These are phyloP conservation scores for Pseudogymnoascus sp. DNA, from an alignment of 2,329 filamentous ascomycete genomes.

Conservation along the genomic window DNA sequence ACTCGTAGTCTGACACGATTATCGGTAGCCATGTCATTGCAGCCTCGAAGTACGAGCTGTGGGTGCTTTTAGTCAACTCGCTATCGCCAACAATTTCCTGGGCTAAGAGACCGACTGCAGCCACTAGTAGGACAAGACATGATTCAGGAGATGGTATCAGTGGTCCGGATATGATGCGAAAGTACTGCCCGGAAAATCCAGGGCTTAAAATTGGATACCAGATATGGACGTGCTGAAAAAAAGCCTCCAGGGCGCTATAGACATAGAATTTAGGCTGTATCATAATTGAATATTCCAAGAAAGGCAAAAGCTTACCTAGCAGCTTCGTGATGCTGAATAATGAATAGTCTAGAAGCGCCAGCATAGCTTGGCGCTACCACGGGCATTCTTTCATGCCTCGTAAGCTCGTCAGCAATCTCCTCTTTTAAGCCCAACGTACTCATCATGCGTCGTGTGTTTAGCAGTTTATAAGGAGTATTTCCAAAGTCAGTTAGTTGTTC, in stretches of 20 bases:
- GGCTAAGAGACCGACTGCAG: slow-evolving; percentile 20
- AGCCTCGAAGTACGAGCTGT: slow-evolving; percentile 18
- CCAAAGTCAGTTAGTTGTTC: not conserved
- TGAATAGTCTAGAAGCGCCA: slow-evolving; percentile 14
- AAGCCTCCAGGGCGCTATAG: slow-evolving; percentile 16
- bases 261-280: not conserved
- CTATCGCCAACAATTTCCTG: slow-evolving; percentile 11
- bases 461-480: not conserved
- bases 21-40: slow-evolving; percentile 20
- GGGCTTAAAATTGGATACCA: slow-evolving; percentile 24
- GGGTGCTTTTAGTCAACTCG: slow-evolving; percentile 7
- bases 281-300: not conserved
- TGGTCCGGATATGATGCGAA: slow-evolving; percentile 18
- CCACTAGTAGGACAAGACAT: slow-evolving; percentile 23
- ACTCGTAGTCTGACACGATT: slow-evolving; percentile 20
- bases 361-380: not conserved
- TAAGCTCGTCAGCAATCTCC: not conserved
- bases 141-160: slow-evolving; percentile 17
- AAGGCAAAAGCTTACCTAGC: slow-evolving; percentile 10
- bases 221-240: slow-evolving; percentile 22
- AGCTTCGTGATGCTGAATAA: slow-evolving; percentile 20
- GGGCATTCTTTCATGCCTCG: not conserved
- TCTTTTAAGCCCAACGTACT: not conserved
- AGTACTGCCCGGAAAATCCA: slow-evolving; percentile 20
- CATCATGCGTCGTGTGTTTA: slow-evolving; percentile 1